Evolutionary conservation across 2,329 filamentous ascomycete species (phyloP), one percentile per base, ranked within the genome.

Genomic region (Metarhizium anisopliae): DNA sequence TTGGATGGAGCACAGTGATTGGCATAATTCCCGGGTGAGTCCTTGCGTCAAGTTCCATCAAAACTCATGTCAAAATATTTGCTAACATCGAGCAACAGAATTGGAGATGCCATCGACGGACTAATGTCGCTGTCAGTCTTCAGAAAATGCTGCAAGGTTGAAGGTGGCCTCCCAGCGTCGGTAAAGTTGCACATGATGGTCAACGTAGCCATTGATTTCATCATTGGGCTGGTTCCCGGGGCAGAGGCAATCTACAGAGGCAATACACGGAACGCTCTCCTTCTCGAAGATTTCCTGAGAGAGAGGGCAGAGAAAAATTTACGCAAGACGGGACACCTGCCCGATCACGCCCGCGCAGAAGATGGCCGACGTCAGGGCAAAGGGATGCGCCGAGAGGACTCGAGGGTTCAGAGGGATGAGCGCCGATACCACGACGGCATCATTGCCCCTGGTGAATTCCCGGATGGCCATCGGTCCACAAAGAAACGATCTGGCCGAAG

Each of bases 1-100:
- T 97, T 67, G 94, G 94, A 55, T 96, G 91, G 90, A 84, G 89
- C 53, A 88, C 86, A 63, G 81, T 96, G 56, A 89, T 97, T 64
- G 94, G 86, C 14, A 68, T 97, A 7, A 71, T 97, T 55, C 94
- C 94, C 63, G 82, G 82, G 82, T 90, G 79, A 78, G 88, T 80
- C 13, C 6, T 18, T 25, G 25, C 40, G 38, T 16, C 18, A 6
- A 29, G 35, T 30, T 13, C 32, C n/a, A 5, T 51, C 16, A 38
- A 38, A 16, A 50, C 11, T 14, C 8, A 4, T 35, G 6, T 30
- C 10, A 13, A 50, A 18, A 11, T 13, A 25, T 20, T 25, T 42
- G 20, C 53, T 47, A 8, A 56, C 29, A 38, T 40, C 32, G n/a
- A 8, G 38, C 18, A n/a, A 47, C 54, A 89, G 87, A 6, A 74